Evolutionary conservation across 2,329 filamentous ascomycete species (phyloP).

Genomic region (Zymoseptoria crescenta): DNA sequence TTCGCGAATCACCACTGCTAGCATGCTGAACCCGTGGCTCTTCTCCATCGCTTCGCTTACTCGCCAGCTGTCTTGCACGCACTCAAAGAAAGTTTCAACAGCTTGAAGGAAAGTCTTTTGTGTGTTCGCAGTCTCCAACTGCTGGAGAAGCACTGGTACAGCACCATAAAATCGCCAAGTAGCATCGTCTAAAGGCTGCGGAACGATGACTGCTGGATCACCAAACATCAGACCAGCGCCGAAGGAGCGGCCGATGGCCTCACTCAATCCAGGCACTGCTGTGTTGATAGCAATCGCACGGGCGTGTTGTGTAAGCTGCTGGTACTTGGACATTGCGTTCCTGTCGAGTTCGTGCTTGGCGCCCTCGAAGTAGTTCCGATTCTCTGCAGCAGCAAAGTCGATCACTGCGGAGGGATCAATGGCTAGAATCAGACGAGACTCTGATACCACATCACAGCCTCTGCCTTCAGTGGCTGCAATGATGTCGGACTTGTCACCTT

Average conservation of each 20-base stretch:
- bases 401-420: constrained; percentile 74
- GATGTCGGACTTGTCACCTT: constrained; percentile 86
- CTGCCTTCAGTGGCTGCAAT: constrained; percentile 79
- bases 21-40: constrained; percentile 84
- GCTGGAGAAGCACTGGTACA: constrained; percentile 71
- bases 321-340: constrained; percentile 36
- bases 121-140: constrained; percentile 69
- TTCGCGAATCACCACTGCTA: constrained; percentile 73
- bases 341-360: constrained; percentile 43
- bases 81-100: constrained; percentile 75
- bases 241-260: constrained; percentile 72
- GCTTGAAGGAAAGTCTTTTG: constrained; percentile 65
- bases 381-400: constrained; percentile 52
- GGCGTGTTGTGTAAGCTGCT: constrained; percentile 62
- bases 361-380: constrained; percentile 1
- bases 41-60: constrained; percentile 98
- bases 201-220: constrained; percentile 70
- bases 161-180: constrained; percentile 92
- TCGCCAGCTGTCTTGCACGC: constrained; percentile 85
- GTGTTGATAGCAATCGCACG: constrained; percentile 81
- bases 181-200: constrained; percentile 81
- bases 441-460: constrained; percentile 72
- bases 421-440: constrained; percentile 73
- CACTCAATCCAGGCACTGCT: constrained; percentile 77
- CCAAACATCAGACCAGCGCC: constrained; percentile 79